Evolutionary conservation across 768 basidiomycete genomes (phyloP), one percentile per base, ranked within the genome.

Genomic region (Mrakia hoshinonis): DNA sequence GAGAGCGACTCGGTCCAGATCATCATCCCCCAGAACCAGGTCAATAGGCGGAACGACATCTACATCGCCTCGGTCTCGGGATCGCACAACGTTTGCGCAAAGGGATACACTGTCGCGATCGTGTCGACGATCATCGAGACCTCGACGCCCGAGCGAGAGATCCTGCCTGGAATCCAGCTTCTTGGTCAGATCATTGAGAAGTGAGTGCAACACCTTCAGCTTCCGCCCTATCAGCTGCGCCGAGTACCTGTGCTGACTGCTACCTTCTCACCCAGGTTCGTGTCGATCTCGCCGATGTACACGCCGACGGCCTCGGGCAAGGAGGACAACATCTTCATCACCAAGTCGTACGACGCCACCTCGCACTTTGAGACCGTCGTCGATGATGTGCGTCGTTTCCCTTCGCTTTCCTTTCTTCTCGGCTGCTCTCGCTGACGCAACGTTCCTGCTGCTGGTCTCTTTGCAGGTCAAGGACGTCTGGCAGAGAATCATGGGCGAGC

Each of bases 121-220:
- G 96, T 99, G 75, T 96, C 93, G 76, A 98, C 95, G 29, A 89
- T 99, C 76, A 94, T 98, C 70, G 96, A 99, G 82, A 98, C 96
- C 3, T 84, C 87, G 79, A 86, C 85, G 71, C 96, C 96, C 26
- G 94, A 97, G 80, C 83, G 85, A 51, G 96, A 99, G 82, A 92
- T 99, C 75, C 81, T 82, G n/a, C 92, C 95, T 64, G 96, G 91
- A 75, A 85, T 98, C 67, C 86, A 88, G 76, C 87, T 99, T 43
- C 86, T 99, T 48, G 96, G 96, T 3, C 85, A 89, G 34, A 92
- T 98, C 75, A 84, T 90, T 76, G 94, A 97, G 78, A 97, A 98
- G 95, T 94, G 75, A 78, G 87, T 80, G 4, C 20, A 15, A 24
- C 22, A 9, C 20, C 24, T 38, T 22, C 3, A 13, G 7, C 54